phyloP scores from a whole-genome alignment of 768 basidiomycete genomes.

The Hortiboletus flavorubellus region DNA sequence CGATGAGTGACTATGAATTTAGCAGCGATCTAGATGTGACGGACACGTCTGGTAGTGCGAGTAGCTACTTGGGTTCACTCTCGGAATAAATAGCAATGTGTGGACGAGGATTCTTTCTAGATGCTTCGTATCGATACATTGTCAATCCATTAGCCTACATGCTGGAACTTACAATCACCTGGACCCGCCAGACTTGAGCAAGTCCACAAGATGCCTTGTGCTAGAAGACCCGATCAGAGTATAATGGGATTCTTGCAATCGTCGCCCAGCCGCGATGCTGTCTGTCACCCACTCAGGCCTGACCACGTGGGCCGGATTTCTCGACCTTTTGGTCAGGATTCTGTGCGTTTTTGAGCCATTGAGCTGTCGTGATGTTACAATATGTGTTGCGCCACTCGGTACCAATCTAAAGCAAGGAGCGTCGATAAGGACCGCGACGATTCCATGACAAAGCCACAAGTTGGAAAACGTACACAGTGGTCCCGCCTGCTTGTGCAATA shows the following conservation, averaged over 20 bases:
- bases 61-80: constrained; percentile 36
- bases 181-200: constrained; percentile 30
- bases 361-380: constrained; percentile 69
- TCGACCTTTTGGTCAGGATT: constrained; percentile 49
- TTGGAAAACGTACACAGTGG: constrained; percentile 48
- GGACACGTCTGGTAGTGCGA: constrained; percentile 52
- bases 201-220: constrained; percentile 37
- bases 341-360: constrained; percentile 71
- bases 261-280: constrained; percentile 58
- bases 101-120: background rate
- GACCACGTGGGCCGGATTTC: constrained; percentile 56
- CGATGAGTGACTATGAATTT: constrained; percentile 56
- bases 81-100: constrained; percentile 20
- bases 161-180: background rate
- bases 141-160: background rate
- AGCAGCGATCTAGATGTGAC: constrained; percentile 45
- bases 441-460: background rate
- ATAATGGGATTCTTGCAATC: constrained; percentile 60
- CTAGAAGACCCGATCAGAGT: constrained; percentile 41
- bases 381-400: constrained; percentile 69
- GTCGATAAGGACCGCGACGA: background rate
- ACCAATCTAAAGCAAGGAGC: constrained; percentile 38
- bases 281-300: constrained; percentile 75
- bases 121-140: constrained; percentile 10
- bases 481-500: constrained; percentile 64